Conservation (phyloP, 2,329 filamentous ascomycete genomes). For the Thermothelomyces thermophilus region DNA sequence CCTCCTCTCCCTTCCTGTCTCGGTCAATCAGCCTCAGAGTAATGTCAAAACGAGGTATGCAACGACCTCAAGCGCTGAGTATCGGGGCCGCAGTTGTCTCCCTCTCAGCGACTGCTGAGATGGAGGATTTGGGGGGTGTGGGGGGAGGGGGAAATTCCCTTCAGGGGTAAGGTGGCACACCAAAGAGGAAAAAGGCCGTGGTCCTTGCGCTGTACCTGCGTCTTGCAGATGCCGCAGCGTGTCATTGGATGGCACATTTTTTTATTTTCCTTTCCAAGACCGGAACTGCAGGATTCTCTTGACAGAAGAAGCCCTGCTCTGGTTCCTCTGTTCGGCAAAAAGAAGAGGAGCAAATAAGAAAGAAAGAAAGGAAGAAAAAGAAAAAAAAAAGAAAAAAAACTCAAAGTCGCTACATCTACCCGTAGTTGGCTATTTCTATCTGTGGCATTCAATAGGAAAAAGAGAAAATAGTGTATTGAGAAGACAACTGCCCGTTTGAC, state of each 20-base stretch:
- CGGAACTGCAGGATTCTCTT: conserved; percentile 5
- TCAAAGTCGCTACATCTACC: conserved; percentile 12
- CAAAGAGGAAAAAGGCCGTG: no score
- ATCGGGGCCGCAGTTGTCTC: no score
- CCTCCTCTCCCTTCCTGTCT: no score
- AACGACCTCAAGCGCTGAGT: no score
- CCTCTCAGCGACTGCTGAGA: not conserved
- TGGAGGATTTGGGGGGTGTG: not conserved
- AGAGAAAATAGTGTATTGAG: not conserved
- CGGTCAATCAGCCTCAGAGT: no score
- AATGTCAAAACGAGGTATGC: no score
- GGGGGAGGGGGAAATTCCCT: not conserved
- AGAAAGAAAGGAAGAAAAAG: conserved; percentile 1
- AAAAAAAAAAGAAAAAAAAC: conserved; percentile 4
- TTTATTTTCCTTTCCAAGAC: conserved; percentile 8
- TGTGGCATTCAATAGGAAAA: conserved; percentile 13
- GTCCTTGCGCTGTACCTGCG: conserved; percentile 15
- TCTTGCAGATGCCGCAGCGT: conserved; percentile 6
- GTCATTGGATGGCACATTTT: conserved; percentile 10
- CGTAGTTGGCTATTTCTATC: conserved; percentile 2
- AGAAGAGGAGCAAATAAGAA: no score
- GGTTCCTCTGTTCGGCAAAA: not conserved
- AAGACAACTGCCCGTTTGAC: conserved; percentile 4
- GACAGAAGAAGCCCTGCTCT: conserved; percentile 5
- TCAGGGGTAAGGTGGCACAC: not conserved